These are phyloP conservation scores for Phaffia tasmanica DNA, from an alignment of 768 basidiomycete genomes.

Conservation along the genomic window DNA sequence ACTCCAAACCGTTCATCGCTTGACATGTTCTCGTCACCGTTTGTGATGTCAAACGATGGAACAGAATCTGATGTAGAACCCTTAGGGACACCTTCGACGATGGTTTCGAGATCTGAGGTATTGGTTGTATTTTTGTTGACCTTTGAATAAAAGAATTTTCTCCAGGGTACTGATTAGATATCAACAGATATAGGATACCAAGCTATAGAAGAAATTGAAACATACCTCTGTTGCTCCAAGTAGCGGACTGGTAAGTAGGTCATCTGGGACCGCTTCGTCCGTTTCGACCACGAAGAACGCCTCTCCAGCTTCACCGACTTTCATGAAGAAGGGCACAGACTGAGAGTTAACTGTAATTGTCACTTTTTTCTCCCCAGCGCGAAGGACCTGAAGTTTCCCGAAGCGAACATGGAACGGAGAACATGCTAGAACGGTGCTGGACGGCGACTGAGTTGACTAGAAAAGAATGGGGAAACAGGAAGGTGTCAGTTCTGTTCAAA, in stretches of 20 bases:
- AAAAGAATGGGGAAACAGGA: background rate
- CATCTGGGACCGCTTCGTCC: conserved; percentile 81
- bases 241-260: conserved; percentile 86
- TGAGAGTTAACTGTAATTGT: conserved; percentile 68
- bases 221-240: conserved; percentile 42
- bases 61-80: no score
- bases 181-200: background rate
- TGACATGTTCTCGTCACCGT: no score
- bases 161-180: no score
- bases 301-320: conserved; percentile 96
- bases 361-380: conserved; percentile 94
- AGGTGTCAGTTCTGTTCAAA: no score
- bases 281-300: conserved; percentile 99
- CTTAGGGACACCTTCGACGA: no score
- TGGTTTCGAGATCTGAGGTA: no score
- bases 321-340: conserved; percentile 87
- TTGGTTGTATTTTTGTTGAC: no score
- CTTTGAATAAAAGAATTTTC: no score
- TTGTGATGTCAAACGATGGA: no score
- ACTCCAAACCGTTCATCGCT: no score
- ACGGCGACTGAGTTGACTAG: background rate
- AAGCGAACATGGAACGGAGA: conserved; percentile 96
- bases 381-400: conserved; percentile 89
- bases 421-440: conserved; percentile 50
- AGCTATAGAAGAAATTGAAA: background rate